A percentile compares a stretch with the other conserved stretches of the same genome.
These are phyloP conservation scores for Hypoxylon sp. DNA, from an alignment of 2,329 filamentous ascomycete genomes.

Conservation along the genomic window DNA sequence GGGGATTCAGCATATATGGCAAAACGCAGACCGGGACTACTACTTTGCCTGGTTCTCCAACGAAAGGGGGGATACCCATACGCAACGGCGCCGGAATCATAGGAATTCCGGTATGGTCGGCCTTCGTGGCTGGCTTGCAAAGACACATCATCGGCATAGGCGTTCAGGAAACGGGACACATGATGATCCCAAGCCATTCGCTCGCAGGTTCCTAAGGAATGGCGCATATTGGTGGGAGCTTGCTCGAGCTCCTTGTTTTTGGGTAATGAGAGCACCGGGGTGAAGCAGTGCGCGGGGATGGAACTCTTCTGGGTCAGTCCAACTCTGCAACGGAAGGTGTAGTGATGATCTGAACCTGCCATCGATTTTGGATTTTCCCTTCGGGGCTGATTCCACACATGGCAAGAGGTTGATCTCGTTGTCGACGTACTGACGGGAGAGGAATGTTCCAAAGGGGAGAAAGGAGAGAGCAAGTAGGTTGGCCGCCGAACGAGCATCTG, in stretches of 20 bases:
- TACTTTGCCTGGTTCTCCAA: neutral
- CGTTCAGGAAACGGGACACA: constrained; percentile 25
- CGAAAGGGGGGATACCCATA: neutral
- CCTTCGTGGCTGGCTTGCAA: constrained; percentile 3
- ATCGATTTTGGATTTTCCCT: neutral
- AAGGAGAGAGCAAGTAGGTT: neutral
- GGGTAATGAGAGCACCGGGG: constrained; percentile 4
- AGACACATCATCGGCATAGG: constrained; percentile 28
- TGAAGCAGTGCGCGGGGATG: neutral
- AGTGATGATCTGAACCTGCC: neutral
- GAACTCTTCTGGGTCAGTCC: neutral
- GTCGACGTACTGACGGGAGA: constrained; percentile 1
- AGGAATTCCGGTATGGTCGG: constrained; percentile 2
- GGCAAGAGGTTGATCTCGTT: neutral
- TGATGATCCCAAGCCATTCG: constrained; percentile 33
- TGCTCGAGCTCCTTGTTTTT: constrained; percentile 28
- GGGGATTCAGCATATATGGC: constrained; percentile 28
- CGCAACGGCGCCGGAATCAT: neutral
- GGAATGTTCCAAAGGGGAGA: neutral
- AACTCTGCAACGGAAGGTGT: neutral
- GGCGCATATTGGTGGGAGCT: constrained; percentile 10
- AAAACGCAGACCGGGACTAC: constrained; percentile 8
- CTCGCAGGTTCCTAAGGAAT: constrained; percentile 21
- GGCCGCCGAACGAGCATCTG: constrained; percentile 18
- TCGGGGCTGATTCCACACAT: neutral